Evolutionary conservation across 495 filamentous ascomycete species (phyloP).

Genomic region (Saxophila tyrrhenica): DNA sequence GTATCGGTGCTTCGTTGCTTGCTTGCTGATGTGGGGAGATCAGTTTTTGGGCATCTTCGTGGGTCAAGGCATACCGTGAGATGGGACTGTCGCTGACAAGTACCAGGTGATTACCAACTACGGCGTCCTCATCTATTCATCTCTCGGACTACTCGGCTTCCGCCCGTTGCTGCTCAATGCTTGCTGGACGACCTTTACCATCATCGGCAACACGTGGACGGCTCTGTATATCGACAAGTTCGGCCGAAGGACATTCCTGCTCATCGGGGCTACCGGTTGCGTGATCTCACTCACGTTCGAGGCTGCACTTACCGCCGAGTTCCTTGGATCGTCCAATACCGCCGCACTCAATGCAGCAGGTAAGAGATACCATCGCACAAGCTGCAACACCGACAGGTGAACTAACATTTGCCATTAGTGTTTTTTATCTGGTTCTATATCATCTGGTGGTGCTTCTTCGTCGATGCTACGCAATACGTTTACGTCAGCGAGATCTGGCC

Average conservation of each 20-base stretch:
- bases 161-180: slow-evolving; percentile 41
- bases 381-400: too few relatives aligned
- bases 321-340: slow-evolving; percentile 34
- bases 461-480: slow-evolving; percentile 42
- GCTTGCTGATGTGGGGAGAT: slow-evolving; percentile 18
- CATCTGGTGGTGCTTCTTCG: slow-evolving; percentile 36
- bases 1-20: slow-evolving; percentile 28
- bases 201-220: slow-evolving; percentile 38
- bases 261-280: slow-evolving; percentile 34
- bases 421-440: slow-evolving; percentile 41
- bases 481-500: slow-evolving; percentile 44
- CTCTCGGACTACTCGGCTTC: slow-evolving; percentile 34
- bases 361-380: neutral
- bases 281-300: slow-evolving; percentile 33
- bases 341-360: slow-evolving; percentile 35
- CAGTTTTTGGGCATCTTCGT: slow-evolving; percentile 31
- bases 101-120: slow-evolving; percentile 35
- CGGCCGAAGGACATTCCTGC: slow-evolving; percentile 36
- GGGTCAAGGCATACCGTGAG: slow-evolving; percentile 3
- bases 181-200: slow-evolving; percentile 37
- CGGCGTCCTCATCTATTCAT: slow-evolving; percentile 38
- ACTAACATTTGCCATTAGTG: too few relatives aligned
- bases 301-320: slow-evolving; percentile 34
- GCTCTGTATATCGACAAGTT: slow-evolving; percentile 38
- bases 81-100: neutral